Evolutionary conservation across 202 grass and related monocot species (phyloP).

Genomic region (Setaria viridis): DNA sequence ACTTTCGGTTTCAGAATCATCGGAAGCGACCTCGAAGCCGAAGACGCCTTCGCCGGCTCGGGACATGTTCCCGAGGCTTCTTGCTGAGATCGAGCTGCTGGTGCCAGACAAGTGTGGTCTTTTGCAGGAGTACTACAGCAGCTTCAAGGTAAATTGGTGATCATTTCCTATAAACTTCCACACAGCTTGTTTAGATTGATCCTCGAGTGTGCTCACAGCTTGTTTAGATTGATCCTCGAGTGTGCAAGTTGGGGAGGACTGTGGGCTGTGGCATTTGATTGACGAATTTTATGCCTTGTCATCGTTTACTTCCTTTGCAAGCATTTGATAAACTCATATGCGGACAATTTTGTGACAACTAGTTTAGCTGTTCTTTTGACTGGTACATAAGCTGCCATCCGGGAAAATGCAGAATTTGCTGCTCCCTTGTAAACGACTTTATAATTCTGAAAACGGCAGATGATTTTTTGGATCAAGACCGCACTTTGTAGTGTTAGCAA

Average conservation of each 20-base stretch:
- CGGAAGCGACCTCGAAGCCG: constrained; percentile 14
- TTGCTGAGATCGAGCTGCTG: constrained; percentile 61
- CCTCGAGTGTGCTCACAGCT: not conserved
- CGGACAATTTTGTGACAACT: not conserved
- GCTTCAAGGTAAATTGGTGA: constrained; percentile 65
- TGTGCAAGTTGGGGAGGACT: not conserved
- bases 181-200: not conserved
- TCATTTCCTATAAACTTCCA: not conserved
- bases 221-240: not conserved
- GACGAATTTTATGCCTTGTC: not conserved
- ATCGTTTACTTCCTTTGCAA: not conserved
- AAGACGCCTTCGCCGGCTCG: constrained; percentile 30
- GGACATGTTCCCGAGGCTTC: constrained; percentile 64
- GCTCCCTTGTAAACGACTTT: not conserved
- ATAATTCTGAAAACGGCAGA: not conserved
- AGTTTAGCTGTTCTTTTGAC: not conserved
- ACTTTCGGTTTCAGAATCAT: constrained; percentile 43
- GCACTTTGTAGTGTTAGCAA: not conserved
- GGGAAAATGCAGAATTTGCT: constrained; percentile 1
- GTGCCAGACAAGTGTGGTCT: constrained; percentile 43
- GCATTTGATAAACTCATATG: not conserved
- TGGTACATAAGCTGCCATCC: not conserved
- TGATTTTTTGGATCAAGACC: not conserved
- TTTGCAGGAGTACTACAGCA: constrained; percentile 52
- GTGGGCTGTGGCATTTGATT: not conserved